Evolutionary conservation across 768 basidiomycete species (phyloP), one percentile per base, ranked within the genome.

Genomic region (Chlorophyllum brunneum): DNA sequence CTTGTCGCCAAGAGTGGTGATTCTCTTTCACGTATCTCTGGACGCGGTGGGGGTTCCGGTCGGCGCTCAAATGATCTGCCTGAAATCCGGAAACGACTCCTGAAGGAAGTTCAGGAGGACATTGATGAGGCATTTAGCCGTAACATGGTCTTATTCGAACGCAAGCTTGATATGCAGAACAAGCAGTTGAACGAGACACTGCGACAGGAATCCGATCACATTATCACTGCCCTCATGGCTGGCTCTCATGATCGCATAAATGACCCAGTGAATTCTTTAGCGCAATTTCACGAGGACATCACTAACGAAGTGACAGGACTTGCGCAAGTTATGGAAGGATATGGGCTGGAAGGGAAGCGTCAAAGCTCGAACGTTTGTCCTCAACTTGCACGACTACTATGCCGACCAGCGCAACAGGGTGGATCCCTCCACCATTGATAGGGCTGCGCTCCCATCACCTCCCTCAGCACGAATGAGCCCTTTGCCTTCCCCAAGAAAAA

Each of bases 341-440:
- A 78, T 78, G 77, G 69, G 68, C 11, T 80, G 78, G 79, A 72
- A 70, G 56, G 70, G 75, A 9, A 78, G 69, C 54, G 78, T 80
- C 27, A 78, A 80, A 57, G 74, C 78, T 1, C 64, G 70, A 2
- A 73, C 76, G 47, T 80, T 80, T 41, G 74, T 77, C 4, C 65
- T 77, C 6, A 68, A 69, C 23, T 58, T 74, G 8, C 68, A 67
- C 29, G 71, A 74, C 45, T 68, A 68, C 44, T 72, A 63, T 40
- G 60, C 63, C 4, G 67, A 70, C 13, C 56, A 56, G 10, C 54
- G 54, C 16, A 60, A 60, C 38, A 43, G 56, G 4, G 51, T 48
- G 1, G 49, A 31, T 15, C 39, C 61, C 13, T 55, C 61, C 13
- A 37, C 55, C 7, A 20, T 54, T 4, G 47, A 61, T 23, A 45